Evolutionary conservation across 2,329 filamentous ascomycete species (phyloP), one percentile per base, ranked within the genome.

Genomic region (Nemania diffusa): DNA sequence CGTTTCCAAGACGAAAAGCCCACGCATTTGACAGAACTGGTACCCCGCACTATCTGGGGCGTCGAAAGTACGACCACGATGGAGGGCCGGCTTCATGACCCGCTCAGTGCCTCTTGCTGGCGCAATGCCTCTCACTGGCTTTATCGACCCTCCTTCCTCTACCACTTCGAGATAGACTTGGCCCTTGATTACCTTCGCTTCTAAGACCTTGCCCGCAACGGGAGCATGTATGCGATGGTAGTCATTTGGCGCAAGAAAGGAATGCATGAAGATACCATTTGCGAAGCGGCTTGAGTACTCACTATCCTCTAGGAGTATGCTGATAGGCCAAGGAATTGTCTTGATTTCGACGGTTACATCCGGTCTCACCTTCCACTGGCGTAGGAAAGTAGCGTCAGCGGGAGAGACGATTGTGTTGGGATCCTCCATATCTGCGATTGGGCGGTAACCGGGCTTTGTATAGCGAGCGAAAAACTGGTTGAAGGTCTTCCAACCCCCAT

Each of bases 391-490:
- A 24, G 56, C 51, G 26, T 65, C 57, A 2, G 56, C 56, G 2
- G 57, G 57, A 7, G 50, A 46, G 44, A 57, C 50, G 22, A 65
- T 57, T 5, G 40, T 20, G 1, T 48, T 13, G 1, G 46, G 4
- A 27, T 52, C n/a, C 15, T 5, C 46, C 4, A 52, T 52, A 26
- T 42, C 29, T 5, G 50, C 34, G 27, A 60, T 56, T 5, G 48
- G 51, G 5, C 63, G 56, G 34, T 56, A 55, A 5, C 63, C 63
- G 24, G 37, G 50, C 51, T 51, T 57, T n/a, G 34, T 22, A 17
- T 65, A n/a, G 4, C 63, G 57, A 37, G 57, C 50, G n/a, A 65
- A 65, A 27, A 65, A 65, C 11, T 65, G 48, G 57, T 65, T 65
- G 63, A 65, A 65, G 9, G 40, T 51, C 51, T 56, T 56, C 63